phyloP scores from a whole-genome alignment of 2,329 filamentous ascomycete species.

The Venturia carpophila region DNA sequence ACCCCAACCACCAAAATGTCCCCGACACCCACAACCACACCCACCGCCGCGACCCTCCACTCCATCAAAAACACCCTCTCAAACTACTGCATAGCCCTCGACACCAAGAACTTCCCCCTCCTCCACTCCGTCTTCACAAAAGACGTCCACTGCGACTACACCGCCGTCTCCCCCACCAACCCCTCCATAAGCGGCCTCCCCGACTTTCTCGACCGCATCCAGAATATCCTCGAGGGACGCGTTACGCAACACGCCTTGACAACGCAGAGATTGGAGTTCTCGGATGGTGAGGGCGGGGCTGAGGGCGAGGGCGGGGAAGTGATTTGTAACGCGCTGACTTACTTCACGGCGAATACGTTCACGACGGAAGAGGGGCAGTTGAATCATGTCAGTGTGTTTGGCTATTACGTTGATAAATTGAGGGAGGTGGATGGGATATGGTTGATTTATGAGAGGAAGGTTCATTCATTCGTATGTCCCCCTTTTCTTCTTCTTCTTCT shows the following conservation, averaged over 20 bases:
- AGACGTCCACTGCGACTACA: conserved; percentile 36
- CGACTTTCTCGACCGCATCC: conserved; percentile 9
- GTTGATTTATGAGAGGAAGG: conserved; percentile 15
- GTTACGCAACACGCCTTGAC: conserved; percentile 15
- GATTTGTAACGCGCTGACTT: conserved; percentile 14
- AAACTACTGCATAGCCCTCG: conserved; percentile 39
- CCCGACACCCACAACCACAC: neutral
- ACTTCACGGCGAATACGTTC: conserved; percentile 17
- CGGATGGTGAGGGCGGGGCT: neutral
- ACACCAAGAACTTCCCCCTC: conserved; percentile 34
- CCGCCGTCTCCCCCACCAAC: conserved; percentile 22
- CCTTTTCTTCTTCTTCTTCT: neutral
- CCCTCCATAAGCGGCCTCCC: conserved; percentile 1
- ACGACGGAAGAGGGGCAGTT: conserved; percentile 1
- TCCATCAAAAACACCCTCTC: conserved; percentile 38
- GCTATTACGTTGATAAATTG: conserved; percentile 16
- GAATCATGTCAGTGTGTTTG: conserved; percentile 17
- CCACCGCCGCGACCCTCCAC: conserved; percentile 18
- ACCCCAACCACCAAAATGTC: conserved; percentile 1
- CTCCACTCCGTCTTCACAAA: conserved; percentile 34
- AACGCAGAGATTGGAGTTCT: conserved; percentile 11
- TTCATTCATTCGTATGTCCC: conserved; percentile 15
- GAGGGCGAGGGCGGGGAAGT: neutral
- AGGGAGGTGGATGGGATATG: conserved; percentile 12
- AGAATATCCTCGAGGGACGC: conserved; percentile 11